Percentiles rank a stretch among this genome's conserved stretches.
Conservation (phyloP, 208 protist genomes). For the Acanthamoeba lenticulata region DNA sequence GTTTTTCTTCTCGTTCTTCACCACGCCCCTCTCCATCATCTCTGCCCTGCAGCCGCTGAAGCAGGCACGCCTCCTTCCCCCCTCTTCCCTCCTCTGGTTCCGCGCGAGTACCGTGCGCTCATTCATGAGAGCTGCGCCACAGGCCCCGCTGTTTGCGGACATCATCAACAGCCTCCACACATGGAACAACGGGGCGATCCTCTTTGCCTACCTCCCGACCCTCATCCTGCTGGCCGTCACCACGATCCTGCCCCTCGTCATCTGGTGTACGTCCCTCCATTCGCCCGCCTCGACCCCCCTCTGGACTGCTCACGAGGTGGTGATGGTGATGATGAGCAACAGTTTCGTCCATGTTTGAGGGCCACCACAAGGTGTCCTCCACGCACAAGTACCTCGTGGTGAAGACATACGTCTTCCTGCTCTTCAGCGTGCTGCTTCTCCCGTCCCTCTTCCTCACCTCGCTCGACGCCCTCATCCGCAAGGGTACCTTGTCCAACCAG, state of each 20-base stretch:
- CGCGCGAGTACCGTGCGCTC: neutral
- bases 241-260: slow-evolving; percentile 57
- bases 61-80: neutral
- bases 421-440: slow-evolving; percentile 56
- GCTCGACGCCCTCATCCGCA: slow-evolving; percentile 43
- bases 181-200: slow-evolving; percentile 48
- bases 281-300: neutral
- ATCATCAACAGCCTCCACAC: neutral
- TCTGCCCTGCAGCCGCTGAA: slow-evolving; percentile 37
- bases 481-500: neutral
- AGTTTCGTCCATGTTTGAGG: slow-evolving; percentile 65
- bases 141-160: slow-evolving; percentile 40
- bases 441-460: slow-evolving; percentile 57
- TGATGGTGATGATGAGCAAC: neutral
- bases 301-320: neutral
- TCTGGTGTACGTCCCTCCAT: slow-evolving; percentile 43
- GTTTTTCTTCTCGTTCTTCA: slow-evolving; percentile 64
- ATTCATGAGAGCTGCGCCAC: neutral
- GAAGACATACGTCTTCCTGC: slow-evolving; percentile 63
- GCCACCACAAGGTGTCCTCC: slow-evolving; percentile 35
- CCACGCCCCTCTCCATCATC: slow-evolving; percentile 55
- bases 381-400: slow-evolving; percentile 67
- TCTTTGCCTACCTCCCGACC: slow-evolving; percentile 63
- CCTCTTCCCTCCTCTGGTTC: neutral
- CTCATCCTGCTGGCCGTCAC: slow-evolving; percentile 60